These are phyloP conservation scores for Apiotrichum akiyoshidainum DNA, from an alignment of 1,284 basidiomycete genomes.

Conservation along the genomic window DNA sequence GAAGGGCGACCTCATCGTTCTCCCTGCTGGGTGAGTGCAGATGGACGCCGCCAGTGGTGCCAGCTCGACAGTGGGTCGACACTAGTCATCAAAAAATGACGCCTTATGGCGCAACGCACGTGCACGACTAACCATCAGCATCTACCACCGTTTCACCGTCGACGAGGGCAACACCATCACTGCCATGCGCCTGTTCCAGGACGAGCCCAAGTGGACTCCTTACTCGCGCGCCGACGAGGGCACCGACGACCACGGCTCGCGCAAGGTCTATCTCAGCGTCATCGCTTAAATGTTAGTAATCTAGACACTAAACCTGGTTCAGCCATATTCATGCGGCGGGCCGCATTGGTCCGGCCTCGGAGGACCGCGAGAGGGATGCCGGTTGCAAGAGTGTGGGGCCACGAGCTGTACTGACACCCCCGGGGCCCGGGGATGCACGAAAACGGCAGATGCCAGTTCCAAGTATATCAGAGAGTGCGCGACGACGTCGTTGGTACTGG, in stretches of 20 bases:
- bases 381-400: too few species aligned
- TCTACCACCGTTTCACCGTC: constrained; percentile 82
- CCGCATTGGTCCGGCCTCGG: too few species aligned
- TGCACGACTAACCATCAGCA: constrained; percentile 41
- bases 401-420: too few species aligned
- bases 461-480: too few species aligned
- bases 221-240: constrained; percentile 61
- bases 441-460: too few species aligned
- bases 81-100: neutral
- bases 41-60: neutral
- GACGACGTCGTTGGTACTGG: too few species aligned
- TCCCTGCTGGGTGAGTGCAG: constrained; percentile 61
- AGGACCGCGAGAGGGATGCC: too few species aligned
- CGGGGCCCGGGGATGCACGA: too few species aligned
- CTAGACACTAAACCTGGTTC: neutral
- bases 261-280: constrained; percentile 59
- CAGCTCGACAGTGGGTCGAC: neutral
- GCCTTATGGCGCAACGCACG: neutral
- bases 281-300: neutral
- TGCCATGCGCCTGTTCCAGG: constrained; percentile 76
- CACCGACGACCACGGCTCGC: constrained; percentile 62
- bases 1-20: constrained; percentile 68
- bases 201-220: constrained; percentile 82
- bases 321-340: too few species aligned
- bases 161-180: constrained; percentile 66